Base-by-base conservation (phyloP, 495 filamentous ascomycete genomes). In the Penicillium turbatum region DNA sequence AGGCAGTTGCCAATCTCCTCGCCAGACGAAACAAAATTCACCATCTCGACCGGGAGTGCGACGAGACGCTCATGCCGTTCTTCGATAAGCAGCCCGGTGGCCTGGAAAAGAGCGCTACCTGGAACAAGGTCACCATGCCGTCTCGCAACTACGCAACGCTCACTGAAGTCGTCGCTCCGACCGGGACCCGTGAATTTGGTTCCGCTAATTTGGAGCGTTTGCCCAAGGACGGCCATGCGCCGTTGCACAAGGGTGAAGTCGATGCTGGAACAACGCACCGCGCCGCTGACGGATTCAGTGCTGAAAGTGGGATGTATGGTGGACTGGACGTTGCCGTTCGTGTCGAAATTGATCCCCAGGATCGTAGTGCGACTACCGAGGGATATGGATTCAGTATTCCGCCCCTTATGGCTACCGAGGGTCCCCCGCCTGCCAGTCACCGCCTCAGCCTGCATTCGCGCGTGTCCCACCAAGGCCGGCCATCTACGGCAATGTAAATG, bases 21-120 rank as follows among this genome's bases (percentile, higher is more conserved):
- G 87, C 90, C 3, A 73, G 83, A 40, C 73, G 90, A 39, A 97
- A 97, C 75, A 96, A 92, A 71, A 87, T 96, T 53, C 92, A 97
- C 64, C 90, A 92, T 63, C 75, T 96, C n/a, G 87, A 93, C 66
- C 61, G 76, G 39, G 76, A 89, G 24, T 95, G 90, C 3, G 87
- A 95, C 65, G 92, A 96, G 76, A 95, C 92, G 0, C 77, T 96
- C 12, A 83, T 96, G 73, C 79, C 85, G 21, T 73, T 96, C 53
- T 96, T 96, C 63, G 82, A 96, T 66, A 82, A 82, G 59, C 87
- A 93, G 61, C 91, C 91, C 0, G 90, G 90, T 19, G 73, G 76
- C 21, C 72, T 72, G 10, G 78, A 73, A 46, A 93, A 89, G 71
- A 86, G 84, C 15, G 79, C 82, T 1, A 57, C 68, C 1, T 83